Evolutionary conservation across 345 rosid genomes (phyloP).

Genomic region (Psidium guajava): DNA sequence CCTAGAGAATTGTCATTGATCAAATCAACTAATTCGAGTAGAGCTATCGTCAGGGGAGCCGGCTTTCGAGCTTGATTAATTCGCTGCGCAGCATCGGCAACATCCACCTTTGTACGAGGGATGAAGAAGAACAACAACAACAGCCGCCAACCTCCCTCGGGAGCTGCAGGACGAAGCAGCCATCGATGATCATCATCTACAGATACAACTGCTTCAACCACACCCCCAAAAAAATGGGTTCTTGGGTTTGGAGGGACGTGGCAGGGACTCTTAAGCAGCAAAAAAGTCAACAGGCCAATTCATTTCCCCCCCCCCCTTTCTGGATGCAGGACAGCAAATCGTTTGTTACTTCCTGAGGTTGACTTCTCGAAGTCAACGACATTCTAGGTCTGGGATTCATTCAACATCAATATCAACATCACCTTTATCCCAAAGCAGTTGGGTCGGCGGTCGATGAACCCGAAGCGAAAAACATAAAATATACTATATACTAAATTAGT

Average conservation of each 20-base stretch:
- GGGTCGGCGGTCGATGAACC: too few species aligned
- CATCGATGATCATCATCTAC: slow-evolving; percentile 21
- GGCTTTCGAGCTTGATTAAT: slow-evolving; percentile 23
- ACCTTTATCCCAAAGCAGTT: too few species aligned
- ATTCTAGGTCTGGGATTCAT: not conserved
- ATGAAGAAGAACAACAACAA: not conserved
- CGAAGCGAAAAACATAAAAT: too few species aligned
- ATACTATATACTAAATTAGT: too few species aligned
- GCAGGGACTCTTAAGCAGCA: not conserved
- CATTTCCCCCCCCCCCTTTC: not conserved
- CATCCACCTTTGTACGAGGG: slow-evolving; percentile 15
- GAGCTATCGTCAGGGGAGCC: slow-evolving; percentile 9
- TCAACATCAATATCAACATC: too few species aligned
- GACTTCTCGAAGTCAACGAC: not conserved
- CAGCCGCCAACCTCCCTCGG: slow-evolving; percentile 1
- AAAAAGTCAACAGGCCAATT: not conserved
- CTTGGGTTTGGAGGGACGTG: not conserved
- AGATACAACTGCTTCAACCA: not conserved
- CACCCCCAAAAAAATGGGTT: too few species aligned
- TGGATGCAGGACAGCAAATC: not conserved
- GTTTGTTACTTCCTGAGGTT: not conserved
- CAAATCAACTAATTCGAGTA: not conserved
- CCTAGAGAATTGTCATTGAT: not conserved
- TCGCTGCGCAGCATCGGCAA: slow-evolving; percentile 12
- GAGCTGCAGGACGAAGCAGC: slow-evolving; percentile 18